Percentiles rank a stretch among this genome's conserved stretches.
Conservation (phyloP, 768 basidiomycete species). For the Hypsizygus marmoreus region DNA sequence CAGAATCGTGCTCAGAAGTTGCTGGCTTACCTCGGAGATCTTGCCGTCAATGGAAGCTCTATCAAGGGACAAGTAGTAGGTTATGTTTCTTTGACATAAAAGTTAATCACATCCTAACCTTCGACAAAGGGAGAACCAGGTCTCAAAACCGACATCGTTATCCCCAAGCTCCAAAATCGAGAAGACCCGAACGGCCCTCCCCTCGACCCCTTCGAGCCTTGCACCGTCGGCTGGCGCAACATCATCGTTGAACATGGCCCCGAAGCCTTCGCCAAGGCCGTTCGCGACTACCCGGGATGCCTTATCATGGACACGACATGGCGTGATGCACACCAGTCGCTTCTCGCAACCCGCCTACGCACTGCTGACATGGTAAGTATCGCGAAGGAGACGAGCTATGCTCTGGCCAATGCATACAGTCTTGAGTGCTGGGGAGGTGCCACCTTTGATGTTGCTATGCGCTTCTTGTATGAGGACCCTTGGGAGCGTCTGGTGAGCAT, state of each 20-base stretch:
- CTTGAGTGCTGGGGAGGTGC: constrained; percentile 99
- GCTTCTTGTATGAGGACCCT: constrained; percentile 99
- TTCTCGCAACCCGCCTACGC: constrained; percentile 93
- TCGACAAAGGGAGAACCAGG: constrained; percentile 81
- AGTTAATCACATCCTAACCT: constrained; percentile 1
- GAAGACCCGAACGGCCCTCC: constrained; percentile 74
- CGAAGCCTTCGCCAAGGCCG: constrained; percentile 97
- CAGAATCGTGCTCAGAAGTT: constrained; percentile 99
- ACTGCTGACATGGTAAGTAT: constrained; percentile 98
- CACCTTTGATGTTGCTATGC: constrained; percentile 98
- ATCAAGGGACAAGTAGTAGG: constrained; percentile 89
- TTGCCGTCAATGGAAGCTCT: constrained; percentile 96
- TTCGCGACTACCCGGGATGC: constrained; percentile 92
- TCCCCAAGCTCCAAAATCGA: constrained; percentile 79
- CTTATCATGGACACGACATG: constrained; percentile 99
- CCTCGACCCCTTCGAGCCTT: constrained; percentile 81
- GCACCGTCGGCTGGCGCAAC: constrained; percentile 93
- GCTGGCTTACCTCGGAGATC: constrained; percentile 94
- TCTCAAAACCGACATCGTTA: constrained; percentile 82
- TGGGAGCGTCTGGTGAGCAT: constrained; percentile 89
- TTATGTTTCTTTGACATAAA: not conserved
- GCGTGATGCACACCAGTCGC: constrained; percentile 98
- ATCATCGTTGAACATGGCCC: constrained; percentile 98
- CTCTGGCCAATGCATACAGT: constrained; percentile 93
- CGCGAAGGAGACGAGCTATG: constrained; percentile 95